These are phyloP conservation scores for Mycena leptocephala DNA, from an alignment of 768 basidiomycete genomes.

Conservation along the genomic window DNA sequence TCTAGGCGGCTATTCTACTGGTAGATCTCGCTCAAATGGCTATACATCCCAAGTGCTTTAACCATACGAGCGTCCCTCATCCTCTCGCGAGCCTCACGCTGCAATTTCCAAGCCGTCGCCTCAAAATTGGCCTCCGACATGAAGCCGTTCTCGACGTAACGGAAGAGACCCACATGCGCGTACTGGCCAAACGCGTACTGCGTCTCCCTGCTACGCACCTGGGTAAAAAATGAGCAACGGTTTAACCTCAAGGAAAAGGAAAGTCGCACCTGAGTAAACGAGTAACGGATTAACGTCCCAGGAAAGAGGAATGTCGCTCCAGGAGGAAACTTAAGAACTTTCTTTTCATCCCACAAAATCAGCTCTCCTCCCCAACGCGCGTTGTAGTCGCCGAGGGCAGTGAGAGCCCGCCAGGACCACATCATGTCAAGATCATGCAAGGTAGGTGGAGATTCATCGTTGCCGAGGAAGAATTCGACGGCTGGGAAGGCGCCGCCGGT, in stretches of 20 bases:
- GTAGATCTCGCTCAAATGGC: neutral
- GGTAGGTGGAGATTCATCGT: neutral
- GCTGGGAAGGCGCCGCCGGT: neutral
- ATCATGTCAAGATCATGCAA: neutral
- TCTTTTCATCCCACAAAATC: conserved; percentile 2
- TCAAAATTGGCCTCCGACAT: neutral
- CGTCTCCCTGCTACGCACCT: too few relatives aligned
- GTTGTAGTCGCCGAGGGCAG: neutral
- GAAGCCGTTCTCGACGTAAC: neutral
- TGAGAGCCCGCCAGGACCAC: neutral
- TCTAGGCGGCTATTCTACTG: too few relatives aligned
- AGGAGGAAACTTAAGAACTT: neutral
- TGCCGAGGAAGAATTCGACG: neutral
- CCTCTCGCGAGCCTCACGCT: neutral
- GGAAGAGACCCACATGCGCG: neutral
- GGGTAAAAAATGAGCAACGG: too few relatives aligned
- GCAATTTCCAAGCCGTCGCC: neutral
- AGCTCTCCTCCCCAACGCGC: neutral
- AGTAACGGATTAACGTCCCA: neutral
- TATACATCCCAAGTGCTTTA: neutral
- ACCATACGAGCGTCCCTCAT: neutral
- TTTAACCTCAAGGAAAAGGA: too few relatives aligned
- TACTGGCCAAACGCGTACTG: neutral
- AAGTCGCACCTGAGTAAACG: neutral
- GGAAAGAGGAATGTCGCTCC: neutral